Evolutionary conservation across 202 grass and related monocot species (phyloP).

Genomic region (Elaeis oleifera): DNA sequence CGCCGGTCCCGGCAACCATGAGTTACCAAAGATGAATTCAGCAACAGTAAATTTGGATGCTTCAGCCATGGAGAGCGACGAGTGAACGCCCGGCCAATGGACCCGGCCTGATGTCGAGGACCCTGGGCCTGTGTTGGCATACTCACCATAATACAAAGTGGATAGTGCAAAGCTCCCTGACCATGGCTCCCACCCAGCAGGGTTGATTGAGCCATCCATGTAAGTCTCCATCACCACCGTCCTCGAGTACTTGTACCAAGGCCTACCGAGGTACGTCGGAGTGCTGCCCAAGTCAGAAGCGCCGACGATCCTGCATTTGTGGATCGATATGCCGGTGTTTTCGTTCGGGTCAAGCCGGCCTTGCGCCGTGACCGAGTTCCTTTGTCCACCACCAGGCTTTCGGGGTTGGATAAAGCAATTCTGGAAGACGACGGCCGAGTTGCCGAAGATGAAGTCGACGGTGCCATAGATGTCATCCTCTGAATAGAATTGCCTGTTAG

Average conservation of each 20-base stretch:
- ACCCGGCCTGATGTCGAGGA: constrained; percentile 28
- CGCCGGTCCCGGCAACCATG: constrained; percentile 39
- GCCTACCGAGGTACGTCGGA: constrained; percentile 58
- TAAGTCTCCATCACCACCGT: constrained; percentile 43
- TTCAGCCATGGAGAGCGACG: constrained; percentile 26
- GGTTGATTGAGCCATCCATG: constrained; percentile 35
- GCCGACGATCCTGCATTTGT: constrained; percentile 41
- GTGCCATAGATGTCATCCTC: constrained; percentile 47
- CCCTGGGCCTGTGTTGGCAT: constrained; percentile 40
- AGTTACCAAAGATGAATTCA: constrained; percentile 44
- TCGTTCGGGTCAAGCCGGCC: constrained; percentile 61
- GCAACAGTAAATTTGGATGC: constrained; percentile 45
- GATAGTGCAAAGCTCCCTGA: constrained; percentile 20
- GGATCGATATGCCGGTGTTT: constrained; percentile 71
- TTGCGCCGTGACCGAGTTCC: constrained; percentile 59
- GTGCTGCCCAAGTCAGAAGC: constrained; percentile 33
- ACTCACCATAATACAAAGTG: constrained; percentile 74
- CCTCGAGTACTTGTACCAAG: constrained; percentile 51
- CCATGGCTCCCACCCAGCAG: constrained; percentile 55
- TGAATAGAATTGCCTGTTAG: constrained; percentile 62
- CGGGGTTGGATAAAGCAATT: constrained; percentile 42
- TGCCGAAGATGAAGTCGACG: constrained; percentile 81
- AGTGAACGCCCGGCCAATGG: constrained; percentile 42
- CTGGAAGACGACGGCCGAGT: constrained; percentile 59
- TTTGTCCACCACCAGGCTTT: constrained; percentile 14